Conservation (phyloP, 306 rosid genomes). For the Coriaria nepalensis region DNA sequence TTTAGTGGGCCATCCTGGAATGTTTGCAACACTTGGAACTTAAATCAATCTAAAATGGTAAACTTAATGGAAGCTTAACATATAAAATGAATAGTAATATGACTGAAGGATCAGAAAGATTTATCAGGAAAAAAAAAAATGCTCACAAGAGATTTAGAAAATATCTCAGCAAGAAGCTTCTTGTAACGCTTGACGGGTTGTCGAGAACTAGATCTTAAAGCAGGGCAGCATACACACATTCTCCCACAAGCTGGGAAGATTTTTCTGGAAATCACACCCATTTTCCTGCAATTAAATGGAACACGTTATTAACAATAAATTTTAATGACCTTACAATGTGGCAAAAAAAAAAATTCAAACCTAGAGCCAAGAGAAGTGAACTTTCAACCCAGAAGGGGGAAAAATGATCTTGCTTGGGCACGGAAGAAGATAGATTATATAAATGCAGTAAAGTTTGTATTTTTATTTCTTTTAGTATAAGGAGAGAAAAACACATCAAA, state of each 20-base stretch:
- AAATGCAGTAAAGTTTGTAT: no score
- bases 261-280: conserved; percentile 89
- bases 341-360: no score
- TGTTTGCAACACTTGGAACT: background rate
- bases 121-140: no score
- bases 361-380: no score
- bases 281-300: conserved; percentile 29
- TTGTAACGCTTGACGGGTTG: conserved; percentile 95
- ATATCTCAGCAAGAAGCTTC: conserved; percentile 76
- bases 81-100: no score
- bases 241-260: conserved; percentile 88
- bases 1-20: conserved; percentile 67
- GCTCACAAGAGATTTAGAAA: conserved; percentile 76
- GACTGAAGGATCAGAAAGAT: no score
- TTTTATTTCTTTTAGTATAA: no score
- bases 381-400: no score
- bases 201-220: conserved; percentile 87
- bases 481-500: no score
- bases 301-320: conserved; percentile 12
- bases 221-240: conserved; percentile 98
- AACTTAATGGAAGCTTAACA: background rate
- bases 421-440: no score
- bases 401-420: no score
- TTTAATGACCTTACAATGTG: background rate
- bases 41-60: background rate